Evolutionary conservation across 768 basidiomycete genomes (phyloP), one percentile per base, ranked within the genome.

Genomic region (Leccinum olivaceopallidum): DNA sequence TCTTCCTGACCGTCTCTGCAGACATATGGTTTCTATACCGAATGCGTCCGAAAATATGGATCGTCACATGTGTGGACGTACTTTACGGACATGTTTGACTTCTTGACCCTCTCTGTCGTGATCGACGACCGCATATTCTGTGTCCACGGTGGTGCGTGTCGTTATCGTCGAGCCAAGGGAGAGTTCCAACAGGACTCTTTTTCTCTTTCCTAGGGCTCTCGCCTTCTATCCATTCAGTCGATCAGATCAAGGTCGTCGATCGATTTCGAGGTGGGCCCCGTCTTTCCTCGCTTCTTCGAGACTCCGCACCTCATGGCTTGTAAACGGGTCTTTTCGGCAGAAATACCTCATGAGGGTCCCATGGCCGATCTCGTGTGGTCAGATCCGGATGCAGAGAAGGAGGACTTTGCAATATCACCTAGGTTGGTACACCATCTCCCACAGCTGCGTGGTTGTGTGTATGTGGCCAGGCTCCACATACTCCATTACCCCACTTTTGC

Each of bases 281-380:
- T 34, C 59, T 60, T 69, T 59, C 30, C 76, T 57, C 24, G 24
- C 64, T 39, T 63, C 63, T 65, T 67, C 53, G 58, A 63, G 57
- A 62, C 61, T 64, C 61, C 63, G 39, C 50, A 55, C 70, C 69
- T 69, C 66, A 67, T 69, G 56, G 53, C 60, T 65, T 47, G 12
- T 54, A 51, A 63, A 60, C 26, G 67, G 49, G 10, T 49, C 57
- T 0, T 22, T 53, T 55, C 55, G 59, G 60, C 70, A 95, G 97
- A 99, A 80, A 98, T 99, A 60, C 97, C 97, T 48, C 97, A 98
- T 68, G 97, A 99, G 75, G 97, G 97, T 4, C 96, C 97, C 28
- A 98, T 99, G 95, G 96, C 96, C 13, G 97, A 99, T 82, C 84
- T 99, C 30, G 97, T 99, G 2, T 99, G 97, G 97, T 98, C 95